These are phyloP conservation scores for Daedaleopsis sinensis DNA, from an alignment of 768 basidiomycete genomes.

Conservation along the genomic window DNA sequence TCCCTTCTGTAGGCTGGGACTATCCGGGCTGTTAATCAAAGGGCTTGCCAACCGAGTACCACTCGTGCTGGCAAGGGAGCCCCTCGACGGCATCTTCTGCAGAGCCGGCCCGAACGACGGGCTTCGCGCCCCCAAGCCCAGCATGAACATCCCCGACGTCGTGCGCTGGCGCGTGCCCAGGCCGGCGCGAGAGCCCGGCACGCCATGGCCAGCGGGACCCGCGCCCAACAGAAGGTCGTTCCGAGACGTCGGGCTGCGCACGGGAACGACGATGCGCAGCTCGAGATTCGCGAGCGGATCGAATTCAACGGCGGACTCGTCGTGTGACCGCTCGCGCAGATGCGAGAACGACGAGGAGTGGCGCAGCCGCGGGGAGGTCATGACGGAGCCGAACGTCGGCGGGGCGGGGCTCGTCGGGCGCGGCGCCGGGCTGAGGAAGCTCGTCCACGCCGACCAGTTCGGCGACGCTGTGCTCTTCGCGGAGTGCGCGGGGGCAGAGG, in stretches of 20 bases:
- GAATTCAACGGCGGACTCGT: background rate
- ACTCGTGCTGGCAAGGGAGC: slow-evolving; percentile 10
- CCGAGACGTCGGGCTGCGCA: slow-evolving; percentile 7
- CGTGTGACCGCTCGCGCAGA: slow-evolving; percentile 23
- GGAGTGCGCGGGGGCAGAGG: slow-evolving; percentile 8
- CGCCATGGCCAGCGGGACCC: background rate
- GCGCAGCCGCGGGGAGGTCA: slow-evolving; percentile 65
- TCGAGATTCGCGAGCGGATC: slow-evolving; percentile 51
- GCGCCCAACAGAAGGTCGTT: slow-evolving; percentile 2
- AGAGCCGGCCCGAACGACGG: slow-evolving; percentile 30
- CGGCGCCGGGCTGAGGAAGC: slow-evolving; percentile 44
- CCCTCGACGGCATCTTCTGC: slow-evolving; percentile 15
- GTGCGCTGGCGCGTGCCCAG: slow-evolving; percentile 45
- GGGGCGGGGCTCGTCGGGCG: slow-evolving; percentile 47
- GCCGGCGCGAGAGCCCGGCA: slow-evolving; percentile 9
- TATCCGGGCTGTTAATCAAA: background rate
- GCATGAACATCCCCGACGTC: slow-evolving; percentile 64
- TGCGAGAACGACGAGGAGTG: slow-evolving; percentile 46
- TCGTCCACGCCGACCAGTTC: slow-evolving; percentile 56
- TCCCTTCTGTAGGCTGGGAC: background rate
- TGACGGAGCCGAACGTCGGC: slow-evolving; percentile 72
- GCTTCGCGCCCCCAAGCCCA: slow-evolving; percentile 56
- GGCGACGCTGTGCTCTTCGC: slow-evolving; percentile 15
- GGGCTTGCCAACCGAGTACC: background rate
- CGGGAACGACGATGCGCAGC: slow-evolving; percentile 61